Evolutionary conservation across 805 yeast species (phyloP).

Genomic region (Candida namnaoensis): DNA sequence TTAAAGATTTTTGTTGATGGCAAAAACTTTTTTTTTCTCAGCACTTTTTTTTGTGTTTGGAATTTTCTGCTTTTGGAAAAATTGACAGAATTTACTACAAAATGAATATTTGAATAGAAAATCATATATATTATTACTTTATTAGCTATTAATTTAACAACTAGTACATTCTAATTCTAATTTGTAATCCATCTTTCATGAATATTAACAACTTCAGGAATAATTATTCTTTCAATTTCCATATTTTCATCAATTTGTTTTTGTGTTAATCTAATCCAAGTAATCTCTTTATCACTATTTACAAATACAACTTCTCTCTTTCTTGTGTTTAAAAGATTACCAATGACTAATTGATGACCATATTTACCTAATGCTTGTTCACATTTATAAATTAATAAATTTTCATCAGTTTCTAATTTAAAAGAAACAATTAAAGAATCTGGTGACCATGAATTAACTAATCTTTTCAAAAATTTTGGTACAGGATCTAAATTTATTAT

Average conservation of each 20-base stretch:
- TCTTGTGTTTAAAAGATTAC: constrained; percentile 84
- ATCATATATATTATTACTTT: background rate
- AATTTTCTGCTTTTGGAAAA: no score
- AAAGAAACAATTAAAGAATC: constrained; percentile 90
- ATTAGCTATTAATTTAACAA: no score
- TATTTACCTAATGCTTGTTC: constrained; percentile 73
- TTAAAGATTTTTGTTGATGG: no score
- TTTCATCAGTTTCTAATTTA: constrained; percentile 82
- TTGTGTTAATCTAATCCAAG: constrained; percentile 43
- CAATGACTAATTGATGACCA: constrained; percentile 90
- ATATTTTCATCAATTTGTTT: constrained; percentile 29
- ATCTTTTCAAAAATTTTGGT: constrained; percentile 81
- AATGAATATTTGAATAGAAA: background rate
- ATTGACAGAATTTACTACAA: background rate
- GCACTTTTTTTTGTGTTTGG: no score
- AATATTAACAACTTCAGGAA: constrained; percentile 62
- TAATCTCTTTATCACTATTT: constrained; percentile 28
- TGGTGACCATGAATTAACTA: constrained; percentile 94
- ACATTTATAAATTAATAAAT: constrained; percentile 67
- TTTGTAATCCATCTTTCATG: constrained; percentile 55
- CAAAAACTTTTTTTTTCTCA: no score
- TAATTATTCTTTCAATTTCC: constrained; percentile 73
- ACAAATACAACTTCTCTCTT: constrained; percentile 86
- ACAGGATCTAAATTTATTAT: constrained; percentile 89
- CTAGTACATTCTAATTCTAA: no score